Evolutionary conservation across 2,329 filamentous ascomycete genomes (phyloP), one percentile per base, ranked within the genome.

Genomic region (Aspergillus arachidicola): DNA sequence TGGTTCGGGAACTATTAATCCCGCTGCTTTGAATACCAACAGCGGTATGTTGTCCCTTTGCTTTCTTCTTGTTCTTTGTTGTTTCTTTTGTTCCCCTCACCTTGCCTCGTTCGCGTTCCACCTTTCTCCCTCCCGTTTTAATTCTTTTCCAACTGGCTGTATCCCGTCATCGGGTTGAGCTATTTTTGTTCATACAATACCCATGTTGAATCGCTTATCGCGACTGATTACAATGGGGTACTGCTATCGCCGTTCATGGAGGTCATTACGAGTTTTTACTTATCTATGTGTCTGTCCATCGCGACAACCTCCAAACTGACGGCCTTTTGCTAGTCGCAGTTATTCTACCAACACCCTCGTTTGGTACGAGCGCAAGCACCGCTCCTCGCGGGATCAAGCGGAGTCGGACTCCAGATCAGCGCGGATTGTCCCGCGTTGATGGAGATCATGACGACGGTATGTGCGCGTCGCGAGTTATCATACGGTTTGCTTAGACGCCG

Each of bases 1-100:
- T 86, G 90, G 92, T 78, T 90, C 90, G 84, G 91, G 91, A 78
- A 96, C 93, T 76, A 95, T 96, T 85, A 92, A 96, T 85, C 93
- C 93, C 78, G 92, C 92, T 75, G 91, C 91, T 68, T 86, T 96
- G 83, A 93, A 91, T 82, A 62, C 46, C 48, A 89, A 89, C 77
- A 83, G 89, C 83, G 88, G 91, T 94, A 89, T 73, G 79, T 73
- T 50, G 79, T 57, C 32, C 41, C 32, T 38, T 55, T 54, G 19
- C 53, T 58, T 30, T 11, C 51, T 43, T 50, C 30, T 45, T 16
- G 21, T 54, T 54, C 21, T 38, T 30, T 30, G 54, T 57, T 23
- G 26, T 46, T 51, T 60, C 28, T 46, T 38, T 26, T n/a, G 16
- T 16, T 10, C 7, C 28, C 4, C 26, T 34, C 48, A 14, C 48